These are phyloP conservation scores for Asterochloris erici DNA, from an alignment of 139 green algal genomes.

Conservation along the genomic window DNA sequence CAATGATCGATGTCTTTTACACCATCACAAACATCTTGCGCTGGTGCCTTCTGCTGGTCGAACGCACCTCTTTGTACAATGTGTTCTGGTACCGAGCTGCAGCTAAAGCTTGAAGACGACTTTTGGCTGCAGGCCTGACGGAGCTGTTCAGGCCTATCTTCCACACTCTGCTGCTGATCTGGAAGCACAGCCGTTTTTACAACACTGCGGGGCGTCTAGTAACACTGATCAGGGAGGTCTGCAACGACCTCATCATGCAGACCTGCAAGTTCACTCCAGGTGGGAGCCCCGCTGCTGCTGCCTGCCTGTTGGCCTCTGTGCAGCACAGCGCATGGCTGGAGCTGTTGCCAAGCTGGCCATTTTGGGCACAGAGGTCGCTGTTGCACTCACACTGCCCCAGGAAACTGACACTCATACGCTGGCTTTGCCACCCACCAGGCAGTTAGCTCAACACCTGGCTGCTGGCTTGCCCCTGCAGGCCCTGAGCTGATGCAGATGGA, in stretches of 20 bases:
- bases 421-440: no score
- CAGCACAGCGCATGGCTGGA: no score
- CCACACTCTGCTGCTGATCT: constrained; percentile 88
- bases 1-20: no score
- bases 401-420: not conserved
- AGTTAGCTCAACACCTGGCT: no score
- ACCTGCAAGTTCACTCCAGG: constrained; percentile 60
- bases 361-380: no score
- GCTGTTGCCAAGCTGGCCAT: no score
- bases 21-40: not conserved
- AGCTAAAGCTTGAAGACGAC: not conserved
- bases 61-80: not conserved
- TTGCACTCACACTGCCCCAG: no score
- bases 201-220: constrained; percentile 73
- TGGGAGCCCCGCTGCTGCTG: not conserved
- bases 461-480: constrained; percentile 36
- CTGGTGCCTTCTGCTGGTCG: no score
- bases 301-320: no score
- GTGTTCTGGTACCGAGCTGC: no score
- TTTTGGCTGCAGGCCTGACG: constrained; percentile 18
- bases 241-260: constrained; percentile 89
- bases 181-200: constrained; percentile 83
- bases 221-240: constrained; percentile 81
- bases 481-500: constrained; percentile 76
- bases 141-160: constrained; percentile 84